phyloP scores from a whole-genome alignment of 2,329 filamentous ascomycete species.

The Endothia cerciana region DNA sequence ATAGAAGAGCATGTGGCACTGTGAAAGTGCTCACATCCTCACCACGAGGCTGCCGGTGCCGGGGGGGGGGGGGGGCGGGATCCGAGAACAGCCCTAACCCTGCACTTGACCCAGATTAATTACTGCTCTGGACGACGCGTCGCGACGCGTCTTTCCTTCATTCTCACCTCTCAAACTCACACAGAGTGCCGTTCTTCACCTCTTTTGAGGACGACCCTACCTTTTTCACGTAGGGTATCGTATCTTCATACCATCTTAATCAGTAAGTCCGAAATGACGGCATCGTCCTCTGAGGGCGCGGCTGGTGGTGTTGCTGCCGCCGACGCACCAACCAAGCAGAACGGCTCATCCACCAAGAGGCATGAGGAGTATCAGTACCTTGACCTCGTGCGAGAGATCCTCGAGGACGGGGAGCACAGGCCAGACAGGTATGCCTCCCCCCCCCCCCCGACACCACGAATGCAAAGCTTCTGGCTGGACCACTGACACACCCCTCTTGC shows the following conservation, averaged over 20 bases:
- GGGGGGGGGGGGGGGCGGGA: not conserved
- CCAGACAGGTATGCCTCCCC: conserved; percentile 71
- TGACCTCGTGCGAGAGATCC: conserved; percentile 82
- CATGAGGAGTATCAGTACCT: conserved; percentile 97
- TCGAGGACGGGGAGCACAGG: conserved; percentile 81
- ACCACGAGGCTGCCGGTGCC: no score
- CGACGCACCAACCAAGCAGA: conserved; percentile 13
- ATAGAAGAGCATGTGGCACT: not conserved
- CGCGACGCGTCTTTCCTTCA: conserved; percentile 7
- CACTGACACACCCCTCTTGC: not conserved
- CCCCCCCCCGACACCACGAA: not conserved
- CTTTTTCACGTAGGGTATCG: not conserved
- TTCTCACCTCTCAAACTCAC: not conserved
- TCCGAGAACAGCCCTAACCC: not conserved
- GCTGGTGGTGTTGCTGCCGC: not conserved
- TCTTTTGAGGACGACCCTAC: not conserved
- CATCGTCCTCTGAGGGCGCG: conserved; percentile 20
- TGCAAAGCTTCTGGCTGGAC: conserved; percentile 18
- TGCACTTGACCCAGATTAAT: not conserved
- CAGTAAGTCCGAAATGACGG: conserved; percentile 15
- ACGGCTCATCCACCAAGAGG: conserved; percentile 25
- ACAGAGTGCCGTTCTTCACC: not conserved
- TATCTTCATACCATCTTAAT: not conserved
- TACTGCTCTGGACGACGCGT: not conserved
- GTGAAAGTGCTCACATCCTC: no score